Percentiles rank a stretch among this genome's conserved stretches.
These are phyloP conservation scores for Lotmaria passim DNA, from an alignment of 208 protist species.

Conservation along the genomic window DNA sequence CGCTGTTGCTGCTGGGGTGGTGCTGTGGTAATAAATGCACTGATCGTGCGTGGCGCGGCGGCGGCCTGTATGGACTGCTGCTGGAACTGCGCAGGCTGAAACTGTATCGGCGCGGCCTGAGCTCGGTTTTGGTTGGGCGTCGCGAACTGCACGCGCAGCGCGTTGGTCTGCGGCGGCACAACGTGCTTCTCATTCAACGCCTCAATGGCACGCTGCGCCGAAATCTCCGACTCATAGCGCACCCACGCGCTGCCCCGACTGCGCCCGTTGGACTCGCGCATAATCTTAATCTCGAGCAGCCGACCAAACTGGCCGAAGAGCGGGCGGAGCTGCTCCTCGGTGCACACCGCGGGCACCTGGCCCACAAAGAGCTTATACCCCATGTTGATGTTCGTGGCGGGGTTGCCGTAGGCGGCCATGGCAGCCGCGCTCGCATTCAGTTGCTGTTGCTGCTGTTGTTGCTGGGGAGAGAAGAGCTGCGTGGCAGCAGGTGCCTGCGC, in stretches of 20 bases:
- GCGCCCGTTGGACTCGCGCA: conserved; percentile 77
- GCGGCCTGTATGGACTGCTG: conserved; percentile 14
- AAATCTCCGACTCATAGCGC: conserved; percentile 70
- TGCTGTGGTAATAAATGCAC: conserved; percentile 17
- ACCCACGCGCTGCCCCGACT: conserved; percentile 88
- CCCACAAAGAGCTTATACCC: conserved; percentile 89
- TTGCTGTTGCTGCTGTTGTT: conserved; percentile 21
- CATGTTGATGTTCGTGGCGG: conserved; percentile 46
- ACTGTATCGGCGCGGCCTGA: conserved; percentile 20
- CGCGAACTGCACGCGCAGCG: conserved; percentile 79
- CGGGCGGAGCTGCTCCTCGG: conserved; percentile 79
- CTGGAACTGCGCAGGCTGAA: conserved; percentile 14
- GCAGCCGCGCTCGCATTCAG: conserved; percentile 10
- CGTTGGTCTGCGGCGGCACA: conserved; percentile 86
- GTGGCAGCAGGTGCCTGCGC: conserved; percentile 3
- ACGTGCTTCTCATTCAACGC: conserved; percentile 80
- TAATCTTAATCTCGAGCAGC: conserved; percentile 85
- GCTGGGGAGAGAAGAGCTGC: conserved; percentile 23
- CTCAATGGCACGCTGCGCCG: conserved; percentile 65
- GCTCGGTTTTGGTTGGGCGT: conserved; percentile 38
- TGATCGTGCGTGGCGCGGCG: conserved; percentile 13
- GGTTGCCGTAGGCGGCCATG: conserved; percentile 24
- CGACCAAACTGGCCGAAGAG: conserved; percentile 73
- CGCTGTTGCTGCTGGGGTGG: conserved; percentile 6
- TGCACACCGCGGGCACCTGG: conserved; percentile 85